Base-by-base conservation (phyloP, 2,329 filamentous ascomycete species). In the Neofusicoccum ribis region DNA sequence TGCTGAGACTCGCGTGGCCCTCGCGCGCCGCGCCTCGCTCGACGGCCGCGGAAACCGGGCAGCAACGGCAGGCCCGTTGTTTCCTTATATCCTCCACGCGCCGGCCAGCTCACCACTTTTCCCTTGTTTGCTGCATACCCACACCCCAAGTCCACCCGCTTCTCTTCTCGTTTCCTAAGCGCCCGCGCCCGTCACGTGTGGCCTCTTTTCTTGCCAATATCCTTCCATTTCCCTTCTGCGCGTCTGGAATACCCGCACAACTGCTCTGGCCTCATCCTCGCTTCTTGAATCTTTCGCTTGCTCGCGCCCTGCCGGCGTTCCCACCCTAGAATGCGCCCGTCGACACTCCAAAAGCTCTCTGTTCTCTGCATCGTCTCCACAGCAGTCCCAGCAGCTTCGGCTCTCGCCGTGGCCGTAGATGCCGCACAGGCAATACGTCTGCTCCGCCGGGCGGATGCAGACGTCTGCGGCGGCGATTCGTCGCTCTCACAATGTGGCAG, bases 401-500 rank as follows among this genome's bases (percentile, higher is more conserved):
- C 71, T 23, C 66, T 72, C 43, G 65, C 68, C 37, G 65, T 69
- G 44, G 67, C 75, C 64, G 60, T 70, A 47, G 64, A 71, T 49
- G 63, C 70, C 17, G 65, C 70, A 52, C 70, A 72, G 27, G 71
- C 74, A 51, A 71, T 72, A 1, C 66, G 67, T 52, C 71, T 78
- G 63, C 71, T 77, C 39, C 59, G 66, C 15, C 71, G 74, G 43
- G 72, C 76, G 68, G 69, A 70, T 61, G 51, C 69, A 68, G 66
- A 69, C 41, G 82, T 80, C 43, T 90, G 88, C 76, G 78, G 83
- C 44, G 81, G 83, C 41, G 72, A 80, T 15, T 69, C 74, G 59
- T 83, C 67, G 15, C 74, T 86, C 64, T 74, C 78, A 17, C 80
- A 82, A 69, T 92, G 89, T 73, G 77, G 83, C 27, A 67, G 78